A percentile compares a stretch with the other conserved stretches of the same genome.
phyloP scores from a whole-genome alignment of 345 rosid species.

The Eutrema yunnanense region DNA sequence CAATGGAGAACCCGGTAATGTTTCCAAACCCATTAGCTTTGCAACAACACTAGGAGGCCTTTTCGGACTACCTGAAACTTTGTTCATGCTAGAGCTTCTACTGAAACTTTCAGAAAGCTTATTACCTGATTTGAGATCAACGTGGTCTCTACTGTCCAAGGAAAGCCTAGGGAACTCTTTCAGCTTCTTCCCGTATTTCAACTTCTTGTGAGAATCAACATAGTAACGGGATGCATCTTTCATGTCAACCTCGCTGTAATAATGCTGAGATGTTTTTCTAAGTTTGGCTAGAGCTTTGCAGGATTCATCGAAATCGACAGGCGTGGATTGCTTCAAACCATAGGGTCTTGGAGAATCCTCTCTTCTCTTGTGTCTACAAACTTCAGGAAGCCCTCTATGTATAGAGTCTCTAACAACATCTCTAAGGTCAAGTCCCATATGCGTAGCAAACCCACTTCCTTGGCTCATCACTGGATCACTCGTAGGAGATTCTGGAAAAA shows the following conservation, averaged over 20 bases:
- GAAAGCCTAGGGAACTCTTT: constrained; percentile 78
- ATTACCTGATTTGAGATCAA: constrained; percentile 36
- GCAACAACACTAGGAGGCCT: constrained; percentile 80
- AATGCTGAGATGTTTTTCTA: constrained; percentile 52
- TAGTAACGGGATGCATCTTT: constrained; percentile 55
- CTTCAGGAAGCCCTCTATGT: constrained; percentile 64
- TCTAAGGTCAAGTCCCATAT: constrained; percentile 60
- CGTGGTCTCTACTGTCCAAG: constrained; percentile 50
- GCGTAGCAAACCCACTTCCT: constrained; percentile 36
- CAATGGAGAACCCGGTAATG: constrained; percentile 59
- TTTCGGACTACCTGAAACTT: constrained; percentile 31
- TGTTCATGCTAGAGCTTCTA: constrained; percentile 40
- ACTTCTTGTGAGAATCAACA: constrained; percentile 58
- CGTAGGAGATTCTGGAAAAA: constrained; percentile 55
- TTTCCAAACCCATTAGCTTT: constrained; percentile 95
- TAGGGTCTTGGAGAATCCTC: constrained; percentile 70
- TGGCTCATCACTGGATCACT: constrained; percentile 48
- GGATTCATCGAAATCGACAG: constrained; percentile 64
- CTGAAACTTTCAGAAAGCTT: constrained; percentile 31
- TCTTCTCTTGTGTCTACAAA: constrained; percentile 39
- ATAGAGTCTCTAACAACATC: constrained; percentile 90
- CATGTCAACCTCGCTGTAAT: constrained; percentile 38
- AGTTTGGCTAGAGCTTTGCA: constrained; percentile 58
- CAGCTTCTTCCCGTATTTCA: constrained; percentile 49
- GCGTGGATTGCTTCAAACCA: constrained; percentile 41